These are phyloP conservation scores for Elongisporangium prolatum DNA, from an alignment of 352 stramenopile genomes.

Conservation along the genomic window DNA sequence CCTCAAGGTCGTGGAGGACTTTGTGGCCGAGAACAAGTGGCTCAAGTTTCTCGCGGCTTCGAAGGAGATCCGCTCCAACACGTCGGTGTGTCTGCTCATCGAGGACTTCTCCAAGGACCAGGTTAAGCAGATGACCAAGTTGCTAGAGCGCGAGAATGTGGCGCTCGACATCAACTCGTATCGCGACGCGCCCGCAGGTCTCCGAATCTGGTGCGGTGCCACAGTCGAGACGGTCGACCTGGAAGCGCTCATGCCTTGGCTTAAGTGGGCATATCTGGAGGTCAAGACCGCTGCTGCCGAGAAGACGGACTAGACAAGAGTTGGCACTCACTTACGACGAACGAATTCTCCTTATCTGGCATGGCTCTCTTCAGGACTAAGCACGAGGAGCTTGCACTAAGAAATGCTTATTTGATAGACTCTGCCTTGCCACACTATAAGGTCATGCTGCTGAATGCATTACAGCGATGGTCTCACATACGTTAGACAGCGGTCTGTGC, in stretches of 20 bases:
- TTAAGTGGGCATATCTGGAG: conserved; percentile 97
- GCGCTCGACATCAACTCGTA: conserved; percentile 98
- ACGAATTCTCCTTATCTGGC: no score
- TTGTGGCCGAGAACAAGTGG: conserved; percentile 95
- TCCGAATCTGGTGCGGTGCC: conserved; percentile 99
- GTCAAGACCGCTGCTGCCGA: conserved; percentile 51
- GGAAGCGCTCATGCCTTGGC: conserved; percentile 97
- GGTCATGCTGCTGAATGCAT: no score
- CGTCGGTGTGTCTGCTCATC: conserved; percentile 96
- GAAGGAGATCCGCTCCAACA: conserved; percentile 93
- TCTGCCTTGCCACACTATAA: no score
- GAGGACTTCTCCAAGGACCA: conserved; percentile 89
- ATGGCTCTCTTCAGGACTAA: no score
- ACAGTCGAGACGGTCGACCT: conserved; percentile 98
- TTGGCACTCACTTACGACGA: neutral
- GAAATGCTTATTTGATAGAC: no score
- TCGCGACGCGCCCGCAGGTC: conserved; percentile 95
- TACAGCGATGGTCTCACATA: no score
- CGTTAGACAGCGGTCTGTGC: no score
- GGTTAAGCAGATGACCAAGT: conserved; percentile 95
- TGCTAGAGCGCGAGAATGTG: conserved; percentile 95
- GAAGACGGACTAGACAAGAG: conserved; percentile 18
- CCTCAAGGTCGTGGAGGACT: conserved; percentile 93
- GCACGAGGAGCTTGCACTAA: no score
- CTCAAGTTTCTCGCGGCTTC: conserved; percentile 97